These are phyloP conservation scores for Quercus mongolica DNA, from an alignment of 306 rosid genomes.

Conservation along the genomic window DNA sequence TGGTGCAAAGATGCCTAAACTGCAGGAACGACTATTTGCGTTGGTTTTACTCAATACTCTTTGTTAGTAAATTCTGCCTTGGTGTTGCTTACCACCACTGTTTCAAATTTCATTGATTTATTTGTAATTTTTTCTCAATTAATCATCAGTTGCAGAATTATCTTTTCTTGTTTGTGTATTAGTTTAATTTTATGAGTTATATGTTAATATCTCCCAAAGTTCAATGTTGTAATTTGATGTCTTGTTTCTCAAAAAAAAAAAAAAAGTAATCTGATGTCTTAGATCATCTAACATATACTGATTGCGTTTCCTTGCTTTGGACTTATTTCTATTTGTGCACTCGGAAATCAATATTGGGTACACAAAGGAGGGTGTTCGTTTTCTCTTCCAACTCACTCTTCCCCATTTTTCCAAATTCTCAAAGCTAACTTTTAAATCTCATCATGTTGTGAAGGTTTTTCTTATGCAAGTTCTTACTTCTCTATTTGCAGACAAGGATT, in stretches of 20 bases:
- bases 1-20: slow-evolving; percentile 81
- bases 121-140: neutral
- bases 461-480: no score
- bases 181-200: neutral
- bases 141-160: neutral
- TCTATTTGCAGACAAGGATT: no score
- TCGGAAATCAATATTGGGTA: neutral
- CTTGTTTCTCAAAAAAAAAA: no score
- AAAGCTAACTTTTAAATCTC: no score
- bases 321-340: neutral
- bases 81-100: no score
- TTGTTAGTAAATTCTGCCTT: neutral
- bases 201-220: no score
- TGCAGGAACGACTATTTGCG: slow-evolving; percentile 54
- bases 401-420: no score
- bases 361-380: neutral
- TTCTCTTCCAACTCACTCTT: neutral
- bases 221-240: no score
- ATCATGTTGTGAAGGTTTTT: no score
- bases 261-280: no score
- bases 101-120: neutral
- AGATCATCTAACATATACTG: neutral
- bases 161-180: neutral
- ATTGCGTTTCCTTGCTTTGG: neutral
- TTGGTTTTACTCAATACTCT: slow-evolving; percentile 32